Evolutionary conservation across 176 grass and related monocot genomes (phyloP).

Genomic region (Oryza glaberrima): DNA sequence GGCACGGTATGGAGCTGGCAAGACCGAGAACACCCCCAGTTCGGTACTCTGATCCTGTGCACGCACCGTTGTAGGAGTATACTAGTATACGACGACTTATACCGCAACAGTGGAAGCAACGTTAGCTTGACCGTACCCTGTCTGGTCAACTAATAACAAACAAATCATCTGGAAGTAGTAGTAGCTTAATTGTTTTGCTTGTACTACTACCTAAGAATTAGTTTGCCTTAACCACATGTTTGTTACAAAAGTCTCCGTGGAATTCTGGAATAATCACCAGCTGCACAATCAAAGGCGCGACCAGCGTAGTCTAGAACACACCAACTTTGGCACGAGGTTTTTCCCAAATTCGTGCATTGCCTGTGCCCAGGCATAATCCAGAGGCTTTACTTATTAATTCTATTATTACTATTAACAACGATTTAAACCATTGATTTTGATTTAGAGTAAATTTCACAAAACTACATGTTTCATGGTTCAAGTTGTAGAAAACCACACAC

Average conservation of each 20-base stretch:
- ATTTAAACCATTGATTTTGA: too few relatives aligned
- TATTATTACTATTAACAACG: too few relatives aligned
- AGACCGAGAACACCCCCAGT: too few relatives aligned
- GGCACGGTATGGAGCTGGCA: too few relatives aligned
- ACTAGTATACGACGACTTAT: too few relatives aligned
- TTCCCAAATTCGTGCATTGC: neutral
- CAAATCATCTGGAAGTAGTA: neutral
- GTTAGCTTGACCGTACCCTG: neutral
- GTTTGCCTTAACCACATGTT: neutral
- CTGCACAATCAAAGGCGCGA: neutral
- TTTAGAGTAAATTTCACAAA: too few relatives aligned
- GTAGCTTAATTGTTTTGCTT: neutral
- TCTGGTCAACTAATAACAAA: neutral
- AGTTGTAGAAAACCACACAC: too few relatives aligned
- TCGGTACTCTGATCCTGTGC: too few relatives aligned
- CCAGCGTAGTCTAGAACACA: neutral
- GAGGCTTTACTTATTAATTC: neutral
- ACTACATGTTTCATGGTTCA: too few relatives aligned
- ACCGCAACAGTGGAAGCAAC: neutral
- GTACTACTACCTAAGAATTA: neutral
- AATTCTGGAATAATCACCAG: neutral
- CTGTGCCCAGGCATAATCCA: neutral
- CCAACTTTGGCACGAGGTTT: neutral
- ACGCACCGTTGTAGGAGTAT: too few relatives aligned
- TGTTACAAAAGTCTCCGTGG: neutral